phyloP scores from a whole-genome alignment of 2,329 filamentous ascomycete species.

The Coniella vitis region DNA sequence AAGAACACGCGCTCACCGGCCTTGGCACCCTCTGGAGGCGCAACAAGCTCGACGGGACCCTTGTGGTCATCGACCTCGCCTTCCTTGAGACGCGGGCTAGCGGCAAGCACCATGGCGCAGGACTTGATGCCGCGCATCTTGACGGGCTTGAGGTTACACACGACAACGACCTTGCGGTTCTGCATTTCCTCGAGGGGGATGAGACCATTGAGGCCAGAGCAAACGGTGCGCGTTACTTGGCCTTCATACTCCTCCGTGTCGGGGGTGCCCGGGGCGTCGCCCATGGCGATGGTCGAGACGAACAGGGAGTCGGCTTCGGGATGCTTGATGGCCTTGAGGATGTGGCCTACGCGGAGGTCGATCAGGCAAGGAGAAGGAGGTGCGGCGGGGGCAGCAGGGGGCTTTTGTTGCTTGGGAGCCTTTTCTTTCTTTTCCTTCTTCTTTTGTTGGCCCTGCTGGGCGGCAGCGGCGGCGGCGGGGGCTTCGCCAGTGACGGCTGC shows the following conservation, averaged over 20 bases:
- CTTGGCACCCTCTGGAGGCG: slow-evolving; percentile 67
- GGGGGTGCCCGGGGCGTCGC: slow-evolving; percentile 76
- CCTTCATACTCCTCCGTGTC: slow-evolving; percentile 90
- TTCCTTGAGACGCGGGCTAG: slow-evolving; percentile 74
- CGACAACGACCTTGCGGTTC: slow-evolving; percentile 85
- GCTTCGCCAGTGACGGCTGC: slow-evolving; percentile 29
- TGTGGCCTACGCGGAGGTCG: slow-evolving; percentile 93
- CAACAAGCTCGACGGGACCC: slow-evolving; percentile 86
- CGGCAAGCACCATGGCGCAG: slow-evolving; percentile 87
- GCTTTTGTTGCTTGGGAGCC: slow-evolving; percentile 66
- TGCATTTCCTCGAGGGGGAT: slow-evolving; percentile 96
- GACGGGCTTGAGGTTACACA: slow-evolving; percentile 97
- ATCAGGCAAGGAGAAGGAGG: slow-evolving; percentile 80
- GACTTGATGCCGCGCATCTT: slow-evolving; percentile 89
- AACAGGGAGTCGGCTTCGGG: slow-evolving; percentile 94
- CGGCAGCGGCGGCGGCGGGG: no score
- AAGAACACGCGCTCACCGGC: slow-evolving; percentile 89
- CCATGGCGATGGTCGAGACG: slow-evolving; percentile 92
- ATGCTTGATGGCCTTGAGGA: slow-evolving; percentile 91
- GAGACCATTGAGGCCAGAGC: slow-evolving; percentile 91
- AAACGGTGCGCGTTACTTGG: slow-evolving; percentile 88
- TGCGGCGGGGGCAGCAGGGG: slow-evolving; percentile 60
- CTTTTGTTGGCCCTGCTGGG: slow-evolving; percentile 49
- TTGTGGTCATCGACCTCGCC: slow-evolving; percentile 81
- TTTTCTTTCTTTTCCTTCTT: slow-evolving; percentile 95